Evolutionary conservation across 202 grass and related monocot species (phyloP).

Genomic region (Zizania palustris): DNA sequence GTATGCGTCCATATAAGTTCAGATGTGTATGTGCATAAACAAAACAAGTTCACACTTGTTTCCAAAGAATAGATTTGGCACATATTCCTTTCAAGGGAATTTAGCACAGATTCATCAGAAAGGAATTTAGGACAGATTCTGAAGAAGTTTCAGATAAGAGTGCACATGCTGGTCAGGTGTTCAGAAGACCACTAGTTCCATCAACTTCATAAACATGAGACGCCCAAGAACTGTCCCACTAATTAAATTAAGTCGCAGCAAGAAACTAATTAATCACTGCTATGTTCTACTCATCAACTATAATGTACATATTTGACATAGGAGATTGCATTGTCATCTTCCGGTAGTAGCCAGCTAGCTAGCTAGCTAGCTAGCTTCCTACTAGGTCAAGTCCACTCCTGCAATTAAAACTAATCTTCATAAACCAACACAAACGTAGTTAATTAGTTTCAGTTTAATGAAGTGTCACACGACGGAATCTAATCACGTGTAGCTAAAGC

Average conservation of each 20-base stretch:
- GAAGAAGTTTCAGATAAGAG: background rate
- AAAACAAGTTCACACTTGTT: too few relatives aligned
- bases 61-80: too few relatives aligned
- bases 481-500: constrained; percentile 8
- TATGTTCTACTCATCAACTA: background rate
- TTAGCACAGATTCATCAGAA: too few relatives aligned
- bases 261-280: background rate
- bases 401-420: constrained; percentile 17
- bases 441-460: background rate
- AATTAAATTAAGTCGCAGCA: background rate
- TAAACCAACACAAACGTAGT: constrained; percentile 1
- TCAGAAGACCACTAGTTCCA: background rate
- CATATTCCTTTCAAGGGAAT: too few relatives aligned
- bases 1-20: background rate
- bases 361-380: too few relatives aligned
- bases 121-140: background rate
- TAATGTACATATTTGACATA: background rate
- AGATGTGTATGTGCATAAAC: background rate
- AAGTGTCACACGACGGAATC: constrained; percentile 6
- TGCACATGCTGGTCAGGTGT: background rate
- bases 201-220: background rate
- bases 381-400: constrained; percentile 36
- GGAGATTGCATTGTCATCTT: constrained; percentile 5
- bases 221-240: background rate
- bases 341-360: background rate